Percentiles rank a stretch among this genome's conserved stretches.
Evolutionary conservation across 2,329 filamentous ascomycete species (phyloP).

Genomic region (Fusarium beomiforme): DNA sequence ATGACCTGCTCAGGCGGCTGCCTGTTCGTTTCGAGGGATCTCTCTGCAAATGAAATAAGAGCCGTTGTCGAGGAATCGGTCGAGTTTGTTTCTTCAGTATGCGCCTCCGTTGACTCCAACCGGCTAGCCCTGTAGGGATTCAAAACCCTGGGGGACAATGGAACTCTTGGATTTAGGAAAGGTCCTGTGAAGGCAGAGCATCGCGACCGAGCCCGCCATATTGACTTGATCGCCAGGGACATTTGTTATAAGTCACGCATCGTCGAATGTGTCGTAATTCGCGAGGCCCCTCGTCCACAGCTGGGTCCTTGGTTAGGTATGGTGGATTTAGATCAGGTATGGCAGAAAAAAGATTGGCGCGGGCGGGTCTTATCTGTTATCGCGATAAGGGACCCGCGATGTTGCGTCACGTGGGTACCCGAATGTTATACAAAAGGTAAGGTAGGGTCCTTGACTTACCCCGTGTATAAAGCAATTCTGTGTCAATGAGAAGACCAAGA

Average conservation of each 20-base stretch:
- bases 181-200: conserved; percentile 42
- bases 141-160: conserved; percentile 29
- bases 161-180: conserved; percentile 33
- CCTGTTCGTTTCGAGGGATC: conserved; percentile 2
- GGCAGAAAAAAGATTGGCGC: conserved; percentile 33
- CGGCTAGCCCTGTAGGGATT: conserved; percentile 20
- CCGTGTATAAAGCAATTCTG: background rate
- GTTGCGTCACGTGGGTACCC: conserved; percentile 29
- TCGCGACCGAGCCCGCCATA: conserved; percentile 54
- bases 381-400: conserved; percentile 27
- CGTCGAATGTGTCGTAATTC: conserved; percentile 24
- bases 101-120: conserved; percentile 34
- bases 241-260: conserved; percentile 57
- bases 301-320: conserved; percentile 10
- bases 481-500: background rate
- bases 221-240: conserved; percentile 57
- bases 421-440: background rate
- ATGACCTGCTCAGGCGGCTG: conserved; percentile 8
- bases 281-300: conserved; percentile 13
- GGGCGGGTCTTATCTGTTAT: conserved; percentile 38
- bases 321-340: background rate
- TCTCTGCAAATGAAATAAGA: background rate
- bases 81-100: background rate
- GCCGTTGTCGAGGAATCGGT: conserved; percentile 1
- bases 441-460: background rate